These are phyloP conservation scores for Flaveria ramosissima DNA, from an alignment of 129 eudicot species.

Conservation along the genomic window DNA sequence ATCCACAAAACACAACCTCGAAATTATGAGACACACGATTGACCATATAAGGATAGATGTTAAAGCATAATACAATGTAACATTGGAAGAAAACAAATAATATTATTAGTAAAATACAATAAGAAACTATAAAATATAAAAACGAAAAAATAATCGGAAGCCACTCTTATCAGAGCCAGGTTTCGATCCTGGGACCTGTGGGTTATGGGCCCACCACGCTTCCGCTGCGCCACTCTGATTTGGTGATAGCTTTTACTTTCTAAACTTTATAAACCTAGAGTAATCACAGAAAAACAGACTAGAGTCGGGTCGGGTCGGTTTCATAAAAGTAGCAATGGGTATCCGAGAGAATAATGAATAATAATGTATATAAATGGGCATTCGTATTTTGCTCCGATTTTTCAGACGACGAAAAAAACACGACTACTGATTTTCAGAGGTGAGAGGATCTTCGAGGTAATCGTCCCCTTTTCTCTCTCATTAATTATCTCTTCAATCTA, in stretches of 20 bases:
- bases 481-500: not conserved
- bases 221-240: constrained; percentile 99
- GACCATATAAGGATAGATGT: too few species aligned
- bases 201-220: constrained; percentile 99
- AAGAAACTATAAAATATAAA: too few species aligned
- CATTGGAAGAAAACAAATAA: too few species aligned
- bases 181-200: constrained; percentile 99
- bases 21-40: too few species aligned
- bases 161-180: constrained; percentile 93
- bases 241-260: not conserved
- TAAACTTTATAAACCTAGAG: not conserved
- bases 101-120: too few species aligned
- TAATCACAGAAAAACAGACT: too few species aligned
- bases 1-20: too few species aligned
- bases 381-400: constrained; percentile 20
- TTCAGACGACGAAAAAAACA: constrained; percentile 25
- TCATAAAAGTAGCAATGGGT: too few species aligned
- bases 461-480: not conserved
- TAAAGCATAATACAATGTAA: too few species aligned
- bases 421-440: constrained; percentile 31
- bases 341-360: too few species aligned
- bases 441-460: constrained; percentile 34
- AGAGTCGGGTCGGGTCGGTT: too few species aligned
- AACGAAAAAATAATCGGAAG: not conserved
- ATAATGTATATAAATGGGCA: not conserved